These are phyloP conservation scores for Hygrophoropsis aurantiaca DNA, from an alignment of 768 basidiomycete genomes.

Conservation along the genomic window DNA sequence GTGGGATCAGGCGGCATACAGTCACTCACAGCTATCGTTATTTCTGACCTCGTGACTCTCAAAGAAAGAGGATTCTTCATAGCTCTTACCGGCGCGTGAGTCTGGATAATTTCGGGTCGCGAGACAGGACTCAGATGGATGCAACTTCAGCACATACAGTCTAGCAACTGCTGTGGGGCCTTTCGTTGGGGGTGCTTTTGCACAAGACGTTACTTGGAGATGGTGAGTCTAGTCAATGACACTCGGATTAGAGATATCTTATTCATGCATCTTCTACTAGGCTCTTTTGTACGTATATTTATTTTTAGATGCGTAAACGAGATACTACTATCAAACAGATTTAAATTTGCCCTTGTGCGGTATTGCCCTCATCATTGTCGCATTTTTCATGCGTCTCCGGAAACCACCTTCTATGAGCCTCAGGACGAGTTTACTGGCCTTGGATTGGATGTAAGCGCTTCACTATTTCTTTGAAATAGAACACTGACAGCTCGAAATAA, in stretches of 20 bases:
- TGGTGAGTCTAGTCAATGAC: conserved; percentile 50
- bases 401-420: conserved; percentile 29
- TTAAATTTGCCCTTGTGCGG: conserved; percentile 39
- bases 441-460: conserved; percentile 38
- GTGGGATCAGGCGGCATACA: conserved; percentile 37
- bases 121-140: neutral
- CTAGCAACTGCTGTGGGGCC: conserved; percentile 33
- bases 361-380: conserved; percentile 12
- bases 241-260: no score
- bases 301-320: neutral
- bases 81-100: conserved; percentile 22
- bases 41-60: conserved; percentile 44
- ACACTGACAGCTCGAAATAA: conserved; percentile 7
- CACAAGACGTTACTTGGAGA: conserved; percentile 34
- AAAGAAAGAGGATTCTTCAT: conserved; percentile 38
- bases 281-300: no score
- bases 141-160: conserved; percentile 27
- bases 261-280: neutral
- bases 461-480: neutral
- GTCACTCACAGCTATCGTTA: conserved; percentile 35
- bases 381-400: conserved; percentile 32
- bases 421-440: conserved; percentile 29
- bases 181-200: conserved; percentile 34
- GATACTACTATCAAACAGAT: conserved; percentile 19
- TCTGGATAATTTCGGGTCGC: neutral